Evolutionary conservation across 441 rosid genomes (phyloP), one percentile per base, ranked within the genome.

Genomic region (Bruguiera hainesii): DNA sequence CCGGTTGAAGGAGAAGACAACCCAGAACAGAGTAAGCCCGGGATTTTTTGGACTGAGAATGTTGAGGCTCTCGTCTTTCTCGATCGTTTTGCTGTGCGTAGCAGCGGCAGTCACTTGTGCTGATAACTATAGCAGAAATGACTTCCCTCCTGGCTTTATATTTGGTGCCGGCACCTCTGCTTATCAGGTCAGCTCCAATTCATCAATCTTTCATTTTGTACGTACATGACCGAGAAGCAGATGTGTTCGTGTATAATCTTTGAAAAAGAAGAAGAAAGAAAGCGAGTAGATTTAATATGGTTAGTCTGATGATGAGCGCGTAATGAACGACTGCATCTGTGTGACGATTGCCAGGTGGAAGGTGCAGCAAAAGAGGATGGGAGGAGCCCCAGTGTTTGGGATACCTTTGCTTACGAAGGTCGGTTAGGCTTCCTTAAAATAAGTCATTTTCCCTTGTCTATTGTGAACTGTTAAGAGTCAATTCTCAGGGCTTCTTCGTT

Each of bases 301-400:
- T 20, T 55, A 5, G 25, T 55, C 16, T 55, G 25, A 55, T 55
- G 25, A 23, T 55, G 25, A 23, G 58, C 58, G 5, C 9, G 58
- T 55, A 23, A 55, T 33, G 37, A 33, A 33, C 7, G 37, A 8
- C 37, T 33, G 37, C 37, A 33, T 33, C 37, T 7, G 9, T 33
- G 37, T 33, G 37, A 33, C 37, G 7, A 33, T 55, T 23, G 9
- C 4, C 10, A 72, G 93, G 87, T 87, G 63, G 97, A 90, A 79
- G 97, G 96, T 55, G 97, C 92, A 9, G 84, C 78, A 50, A 50
- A 62, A 42, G 81, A 84, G 68, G 97, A 85, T 64, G 94, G 97
- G 50, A 84, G 92, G 66, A 74, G 79, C 52, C 81, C 85, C 6
- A 82, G 92, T 65, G 59, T 88, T 35, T 88, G 88, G 89, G 96